These are phyloP conservation scores for Posidonia australis DNA, from an alignment of 106 monocot species.

Conservation along the genomic window DNA sequence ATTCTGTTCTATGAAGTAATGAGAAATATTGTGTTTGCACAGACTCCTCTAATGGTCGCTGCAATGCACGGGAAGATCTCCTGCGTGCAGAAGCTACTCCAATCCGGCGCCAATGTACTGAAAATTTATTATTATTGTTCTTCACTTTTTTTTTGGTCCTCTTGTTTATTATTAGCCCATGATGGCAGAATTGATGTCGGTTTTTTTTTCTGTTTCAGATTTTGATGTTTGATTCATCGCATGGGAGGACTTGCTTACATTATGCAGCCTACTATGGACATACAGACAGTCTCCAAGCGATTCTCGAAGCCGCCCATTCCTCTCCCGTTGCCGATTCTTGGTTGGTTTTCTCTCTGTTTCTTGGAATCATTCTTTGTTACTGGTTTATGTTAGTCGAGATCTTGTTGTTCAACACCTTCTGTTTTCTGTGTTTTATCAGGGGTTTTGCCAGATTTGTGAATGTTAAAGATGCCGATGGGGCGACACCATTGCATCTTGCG, in stretches of 20 bases:
- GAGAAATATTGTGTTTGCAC: slow-evolving; percentile 1
- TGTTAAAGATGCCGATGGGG: slow-evolving; percentile 72
- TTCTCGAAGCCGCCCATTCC: slow-evolving; percentile 57
- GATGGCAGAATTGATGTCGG: too few species aligned
- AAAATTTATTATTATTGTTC: neutral
- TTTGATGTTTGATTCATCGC: slow-evolving; percentile 81
- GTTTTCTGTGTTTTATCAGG: slow-evolving; percentile 28
- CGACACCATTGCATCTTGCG: slow-evolving; percentile 88
- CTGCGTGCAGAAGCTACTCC: slow-evolving; percentile 70
- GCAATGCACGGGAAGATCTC: slow-evolving; percentile 86
- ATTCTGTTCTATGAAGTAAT: neutral
- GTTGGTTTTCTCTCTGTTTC: too few species aligned
- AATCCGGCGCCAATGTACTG: slow-evolving; percentile 70
- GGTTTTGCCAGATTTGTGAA: slow-evolving; percentile 94
- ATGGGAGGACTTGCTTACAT: slow-evolving; percentile 82
- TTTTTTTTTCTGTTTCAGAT: slow-evolving; percentile 28
- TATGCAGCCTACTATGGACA: slow-evolving; percentile 86
- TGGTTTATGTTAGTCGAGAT: neutral
- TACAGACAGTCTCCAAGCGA: slow-evolving; percentile 61
- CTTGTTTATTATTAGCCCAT: neutral
- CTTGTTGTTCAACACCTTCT: neutral
- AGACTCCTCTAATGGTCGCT: slow-evolving; percentile 95
- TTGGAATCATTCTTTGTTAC: neutral
- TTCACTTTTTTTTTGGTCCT: neutral
- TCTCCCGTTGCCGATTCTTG: slow-evolving; percentile 63